These are phyloP conservation scores for Pleurotus eryngii DNA, from an alignment of 768 basidiomycete species.

Conservation along the genomic window DNA sequence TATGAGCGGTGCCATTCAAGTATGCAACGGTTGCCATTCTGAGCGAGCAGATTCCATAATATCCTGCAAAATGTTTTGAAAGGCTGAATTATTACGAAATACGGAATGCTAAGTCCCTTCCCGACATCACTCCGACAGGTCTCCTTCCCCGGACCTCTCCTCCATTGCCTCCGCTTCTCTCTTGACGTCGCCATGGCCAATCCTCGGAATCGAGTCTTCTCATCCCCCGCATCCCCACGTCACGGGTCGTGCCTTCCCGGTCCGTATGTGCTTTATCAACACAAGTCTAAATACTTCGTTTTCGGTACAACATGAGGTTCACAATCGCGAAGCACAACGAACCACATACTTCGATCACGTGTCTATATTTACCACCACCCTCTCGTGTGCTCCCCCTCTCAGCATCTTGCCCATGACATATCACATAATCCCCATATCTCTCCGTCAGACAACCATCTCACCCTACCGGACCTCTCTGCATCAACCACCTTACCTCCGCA, in stretches of 20 bases:
- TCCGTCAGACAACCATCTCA: too few relatives aligned
- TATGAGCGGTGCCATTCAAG: constrained; percentile 5
- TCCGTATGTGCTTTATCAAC: constrained; percentile 6
- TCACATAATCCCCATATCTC: too few relatives aligned
- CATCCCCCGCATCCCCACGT: constrained; percentile 20
- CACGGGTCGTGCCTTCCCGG: constrained; percentile 12
- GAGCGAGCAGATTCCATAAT: not conserved
- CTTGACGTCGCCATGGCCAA: constrained; percentile 15
- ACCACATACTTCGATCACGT: not conserved
- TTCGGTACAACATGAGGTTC: constrained; percentile 2
- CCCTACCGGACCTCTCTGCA: too few relatives aligned
- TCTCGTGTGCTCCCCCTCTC: too few relatives aligned
- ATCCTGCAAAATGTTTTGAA: not conserved
- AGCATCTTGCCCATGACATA: too few relatives aligned
- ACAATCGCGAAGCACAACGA: not conserved
- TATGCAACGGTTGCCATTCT: constrained; percentile 4
- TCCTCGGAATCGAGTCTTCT: constrained; percentile 19
- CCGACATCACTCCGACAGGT: constrained; percentile 16
- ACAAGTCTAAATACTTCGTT: constrained; percentile 5
- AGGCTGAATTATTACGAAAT: too few relatives aligned
- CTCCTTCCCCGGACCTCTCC: constrained; percentile 8
- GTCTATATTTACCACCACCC: not conserved
- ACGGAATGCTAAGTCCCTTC: not conserved
- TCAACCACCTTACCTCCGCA: too few relatives aligned
- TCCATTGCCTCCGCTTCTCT: not conserved